These are phyloP conservation scores for Zasmidium cellare DNA, from an alignment of 2,329 filamentous ascomycete species.

Conservation along the genomic window DNA sequence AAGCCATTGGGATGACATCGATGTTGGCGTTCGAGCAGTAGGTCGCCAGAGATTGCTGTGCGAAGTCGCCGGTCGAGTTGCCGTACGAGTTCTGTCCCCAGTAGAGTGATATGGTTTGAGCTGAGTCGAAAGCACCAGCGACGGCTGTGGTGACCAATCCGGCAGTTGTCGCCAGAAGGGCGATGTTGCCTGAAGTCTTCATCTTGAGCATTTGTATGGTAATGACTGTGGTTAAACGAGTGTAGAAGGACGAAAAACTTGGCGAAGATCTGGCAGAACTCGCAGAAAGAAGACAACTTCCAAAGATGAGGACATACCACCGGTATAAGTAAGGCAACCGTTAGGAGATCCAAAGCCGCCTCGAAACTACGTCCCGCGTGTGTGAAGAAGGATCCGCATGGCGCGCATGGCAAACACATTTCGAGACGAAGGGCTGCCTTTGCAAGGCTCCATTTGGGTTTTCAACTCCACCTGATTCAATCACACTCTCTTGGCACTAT, in stretches of 20 bases:
- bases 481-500: neutral
- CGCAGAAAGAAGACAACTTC: neutral
- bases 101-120: slow-evolving; percentile 12
- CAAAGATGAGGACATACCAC: neutral
- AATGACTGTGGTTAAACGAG: neutral
- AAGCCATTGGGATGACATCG: slow-evolving; percentile 64
- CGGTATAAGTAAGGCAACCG: neutral
- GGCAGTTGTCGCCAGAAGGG: neutral
- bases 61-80: slow-evolving; percentile 43
- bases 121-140: slow-evolving; percentile 8
- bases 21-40: slow-evolving; percentile 59
- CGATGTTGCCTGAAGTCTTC: neutral
- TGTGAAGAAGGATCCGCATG: neutral
- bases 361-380: neutral
- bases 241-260: neutral
- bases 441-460: too few relatives aligned
- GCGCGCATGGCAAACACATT: neutral
- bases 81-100: slow-evolving; percentile 60
- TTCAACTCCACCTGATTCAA: too few relatives aligned
- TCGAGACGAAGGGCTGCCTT: neutral
- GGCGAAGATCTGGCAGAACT: neutral
- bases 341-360: neutral
- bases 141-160: neutral
- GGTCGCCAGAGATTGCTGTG: slow-evolving; percentile 56
- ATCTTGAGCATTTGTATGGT: neutral